A percentile compares a stretch with the other conserved stretches of the same genome.
Conservation (phyloP, 2,329 filamentous ascomycete genomes). For the Colletotrichum incanum region DNA sequence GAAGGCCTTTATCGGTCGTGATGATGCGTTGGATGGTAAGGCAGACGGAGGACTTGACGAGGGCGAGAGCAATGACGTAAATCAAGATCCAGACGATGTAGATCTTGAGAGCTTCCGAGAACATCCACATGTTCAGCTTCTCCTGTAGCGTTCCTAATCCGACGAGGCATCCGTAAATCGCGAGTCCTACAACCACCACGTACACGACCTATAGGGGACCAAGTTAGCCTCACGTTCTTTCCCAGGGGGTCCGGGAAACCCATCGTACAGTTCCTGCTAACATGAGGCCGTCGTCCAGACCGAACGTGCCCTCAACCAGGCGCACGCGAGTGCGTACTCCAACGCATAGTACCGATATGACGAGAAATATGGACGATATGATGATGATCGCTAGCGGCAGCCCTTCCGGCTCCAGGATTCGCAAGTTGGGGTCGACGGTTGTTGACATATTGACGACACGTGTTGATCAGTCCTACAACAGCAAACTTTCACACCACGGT, state of each 20-base stretch:
- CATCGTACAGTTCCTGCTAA: constrained; percentile 39
- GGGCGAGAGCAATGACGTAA: constrained; percentile 46
- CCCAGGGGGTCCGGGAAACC: too few species aligned
- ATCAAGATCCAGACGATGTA: constrained; percentile 49
- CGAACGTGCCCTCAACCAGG: constrained; percentile 35
- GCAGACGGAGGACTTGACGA: constrained; percentile 55
- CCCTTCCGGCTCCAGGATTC: constrained; percentile 25
- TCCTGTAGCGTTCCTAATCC: constrained; percentile 47
- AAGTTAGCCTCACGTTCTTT: not conserved
- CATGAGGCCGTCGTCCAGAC: constrained; percentile 44
- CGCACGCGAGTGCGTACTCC: constrained; percentile 32
- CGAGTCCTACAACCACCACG: constrained; percentile 41
- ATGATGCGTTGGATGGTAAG: constrained; percentile 54
- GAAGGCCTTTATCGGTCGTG: constrained; percentile 44
- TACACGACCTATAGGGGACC: constrained; percentile 40
- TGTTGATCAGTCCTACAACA: constrained; percentile 3
- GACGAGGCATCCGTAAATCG: constrained; percentile 42
- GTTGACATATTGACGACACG: constrained; percentile 36
- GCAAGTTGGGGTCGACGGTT: constrained; percentile 32
- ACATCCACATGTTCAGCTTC: constrained; percentile 47
- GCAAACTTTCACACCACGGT: not conserved
- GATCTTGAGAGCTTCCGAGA: constrained; percentile 45
- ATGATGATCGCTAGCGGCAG: constrained; percentile 41
- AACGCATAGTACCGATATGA: constrained; percentile 36
- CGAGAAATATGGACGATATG: constrained; percentile 35